Base-by-base conservation (phyloP, 2,329 filamentous ascomycete species). In the Curvularia eragrostidis region DNA sequence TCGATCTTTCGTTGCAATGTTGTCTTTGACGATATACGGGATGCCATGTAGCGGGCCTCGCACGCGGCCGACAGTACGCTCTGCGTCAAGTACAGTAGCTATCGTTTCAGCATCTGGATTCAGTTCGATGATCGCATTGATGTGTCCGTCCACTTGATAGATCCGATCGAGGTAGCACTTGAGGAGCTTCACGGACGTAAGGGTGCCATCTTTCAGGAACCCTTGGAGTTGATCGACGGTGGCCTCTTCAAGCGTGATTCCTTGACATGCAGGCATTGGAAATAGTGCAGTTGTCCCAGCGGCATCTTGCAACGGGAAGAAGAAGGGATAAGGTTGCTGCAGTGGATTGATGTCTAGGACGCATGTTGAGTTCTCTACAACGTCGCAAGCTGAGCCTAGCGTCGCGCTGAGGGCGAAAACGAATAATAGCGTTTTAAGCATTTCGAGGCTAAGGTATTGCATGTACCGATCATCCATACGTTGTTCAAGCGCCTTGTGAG, bases 1-100 rank as follows among this genome's bases (percentile, higher is more conserved):
- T 50, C 83, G 83, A 71, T 91, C 89, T 62, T 86, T 86, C 8
- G 84, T 86, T 1, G 72, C 73, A 28, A 75, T 74, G 43, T 74
- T 75, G 30, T 93, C 89, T 75, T 93, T 93, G 62, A 91, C 84
- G 2, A 89, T 80, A 71, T 90, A 90, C 0, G 90, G 90, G 42
- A 93, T 90, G 3, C 90, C 90, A 71, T 93, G 90, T 1, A 93
- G 80, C 1, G 86, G 85, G 1, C 89, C 84, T n/a, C 87, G 83
- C 9, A 87, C 73, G 38, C 77, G 79, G 23, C 87, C 87, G 1
- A 76, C 67, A 12, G 72, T 69, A 18, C 89, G 83, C 74, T 92
- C 89, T 0, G 69, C 71, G 65, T 93, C 90, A 28, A 87, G 78
- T 13, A 79, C 69, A 5, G 77, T 76, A 3, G 90, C 90, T 54